Evolutionary conservation across 2,329 filamentous ascomycete species (phyloP).

Genomic region (Ampelomyces quisqualis): DNA sequence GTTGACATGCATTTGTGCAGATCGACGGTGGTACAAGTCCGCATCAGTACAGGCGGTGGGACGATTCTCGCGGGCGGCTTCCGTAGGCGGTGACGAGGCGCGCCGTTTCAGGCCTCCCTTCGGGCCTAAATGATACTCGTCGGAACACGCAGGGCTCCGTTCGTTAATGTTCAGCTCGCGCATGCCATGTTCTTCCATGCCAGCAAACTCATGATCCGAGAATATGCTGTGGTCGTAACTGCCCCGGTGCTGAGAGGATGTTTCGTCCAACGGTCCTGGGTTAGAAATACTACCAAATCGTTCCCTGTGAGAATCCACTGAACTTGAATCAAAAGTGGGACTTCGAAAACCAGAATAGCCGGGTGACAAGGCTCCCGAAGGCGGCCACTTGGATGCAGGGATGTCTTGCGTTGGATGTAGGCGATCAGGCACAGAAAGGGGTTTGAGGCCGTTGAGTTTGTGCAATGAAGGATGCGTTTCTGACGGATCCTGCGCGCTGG

Average conservation of each 20-base stretch:
- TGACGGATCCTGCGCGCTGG: constrained; percentile 39
- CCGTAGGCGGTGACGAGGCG: constrained; percentile 63
- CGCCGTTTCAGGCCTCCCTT: constrained; percentile 63
- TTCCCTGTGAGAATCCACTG: constrained; percentile 37
- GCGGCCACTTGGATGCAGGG: constrained; percentile 44
- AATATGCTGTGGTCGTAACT: constrained; percentile 63
- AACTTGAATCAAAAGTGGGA: constrained; percentile 41
- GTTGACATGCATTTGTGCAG: constrained; percentile 57
- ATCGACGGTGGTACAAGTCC: constrained; percentile 57
- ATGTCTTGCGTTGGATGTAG: constrained; percentile 43
- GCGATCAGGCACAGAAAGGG: constrained; percentile 49
- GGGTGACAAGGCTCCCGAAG: constrained; percentile 49
- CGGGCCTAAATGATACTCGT: constrained; percentile 47
- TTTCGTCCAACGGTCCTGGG: constrained; percentile 51
- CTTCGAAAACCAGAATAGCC: constrained; percentile 47
- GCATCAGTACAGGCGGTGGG: constrained; percentile 45
- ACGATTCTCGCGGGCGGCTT: constrained; percentile 52
- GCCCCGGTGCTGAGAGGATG: constrained; percentile 57
- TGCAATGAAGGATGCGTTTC: constrained; percentile 43
- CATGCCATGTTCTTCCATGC: constrained; percentile 56
- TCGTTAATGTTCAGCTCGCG: constrained; percentile 57
- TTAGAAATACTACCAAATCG: constrained; percentile 54
- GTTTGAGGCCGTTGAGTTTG: constrained; percentile 48
- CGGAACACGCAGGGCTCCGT: constrained; percentile 49
- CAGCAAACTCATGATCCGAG: constrained; percentile 52